phyloP scores from a whole-genome alignment of 306 rosid species.

The Trifolium pratense region DNA sequence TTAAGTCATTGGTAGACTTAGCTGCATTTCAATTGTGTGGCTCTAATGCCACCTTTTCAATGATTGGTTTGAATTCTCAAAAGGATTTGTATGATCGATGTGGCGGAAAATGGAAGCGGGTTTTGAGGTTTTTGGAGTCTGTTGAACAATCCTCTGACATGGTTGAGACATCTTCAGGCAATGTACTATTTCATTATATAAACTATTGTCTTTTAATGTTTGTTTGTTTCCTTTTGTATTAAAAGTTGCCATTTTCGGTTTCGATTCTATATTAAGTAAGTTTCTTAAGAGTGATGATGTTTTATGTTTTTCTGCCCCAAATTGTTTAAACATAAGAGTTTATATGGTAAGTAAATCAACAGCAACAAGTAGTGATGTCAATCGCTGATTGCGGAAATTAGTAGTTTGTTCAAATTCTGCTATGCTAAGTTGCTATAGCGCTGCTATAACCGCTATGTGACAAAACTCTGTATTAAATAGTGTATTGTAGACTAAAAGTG shows the following conservation, averaged over 20 bases:
- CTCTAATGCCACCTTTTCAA: constrained; percentile 58
- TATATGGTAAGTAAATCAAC: constrained; percentile 8
- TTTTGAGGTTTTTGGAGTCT: constrained; percentile 85
- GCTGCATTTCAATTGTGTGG: constrained; percentile 74
- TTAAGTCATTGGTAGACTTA: constrained; percentile 75
- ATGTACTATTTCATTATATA: constrained; percentile 71
- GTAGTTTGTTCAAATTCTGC: too few species aligned
- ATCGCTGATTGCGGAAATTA: too few species aligned
- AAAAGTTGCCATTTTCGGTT: constrained; percentile 20
- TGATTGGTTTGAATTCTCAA: constrained; percentile 60
- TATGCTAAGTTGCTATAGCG: too few species aligned
- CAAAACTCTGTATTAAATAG: too few species aligned
- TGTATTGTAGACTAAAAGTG: too few species aligned
- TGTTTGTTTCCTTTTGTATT: constrained; percentile 39
- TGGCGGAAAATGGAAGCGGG: constrained; percentile 79
- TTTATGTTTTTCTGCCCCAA: background rate
- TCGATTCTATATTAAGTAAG: background rate
- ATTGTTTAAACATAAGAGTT: constrained; percentile 5
- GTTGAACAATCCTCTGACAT: constrained; percentile 76
- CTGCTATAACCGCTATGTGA: too few species aligned
- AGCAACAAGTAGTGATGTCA: background rate
- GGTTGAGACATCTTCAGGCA: constrained; percentile 92
- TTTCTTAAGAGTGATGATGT: background rate
- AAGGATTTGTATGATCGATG: constrained; percentile 74
- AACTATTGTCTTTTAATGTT: background rate